A percentile compares a stretch with the other conserved stretches of the same genome.
Conservation (phyloP, 2,329 filamentous ascomycete genomes). For the Blumeria graminis region DNA sequence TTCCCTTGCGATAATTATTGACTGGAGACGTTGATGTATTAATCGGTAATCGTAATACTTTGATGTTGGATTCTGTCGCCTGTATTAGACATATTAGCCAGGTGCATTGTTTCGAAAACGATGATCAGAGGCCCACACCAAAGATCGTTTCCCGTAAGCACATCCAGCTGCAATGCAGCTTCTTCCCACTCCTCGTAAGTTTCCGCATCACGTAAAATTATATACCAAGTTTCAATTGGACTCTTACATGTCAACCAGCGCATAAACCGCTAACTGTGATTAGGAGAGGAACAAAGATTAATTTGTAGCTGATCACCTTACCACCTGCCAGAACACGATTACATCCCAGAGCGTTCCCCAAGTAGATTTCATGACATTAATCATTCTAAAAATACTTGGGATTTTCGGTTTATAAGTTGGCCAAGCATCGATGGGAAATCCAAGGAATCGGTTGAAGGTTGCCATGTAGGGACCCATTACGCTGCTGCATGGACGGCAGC, state of each 20-base stretch:
- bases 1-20: constrained; percentile 43
- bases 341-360: constrained; percentile 25
- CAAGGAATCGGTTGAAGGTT: no score
- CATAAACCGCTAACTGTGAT: constrained; percentile 32
- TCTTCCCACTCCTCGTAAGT: constrained; percentile 71
- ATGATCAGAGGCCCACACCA: constrained; percentile 28
- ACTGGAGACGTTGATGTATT: constrained; percentile 52
- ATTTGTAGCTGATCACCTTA: constrained; percentile 1
- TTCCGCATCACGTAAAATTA: constrained; percentile 38
- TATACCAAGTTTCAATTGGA: constrained; percentile 38
- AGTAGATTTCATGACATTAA: constrained; percentile 18
- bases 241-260: constrained; percentile 43
- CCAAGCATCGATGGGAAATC: no score
- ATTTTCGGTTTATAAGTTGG: not conserved
- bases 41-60: constrained; percentile 70
- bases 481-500: no score
- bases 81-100: constrained; percentile 15
- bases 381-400: constrained; percentile 7
- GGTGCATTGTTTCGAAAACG: constrained; percentile 4
- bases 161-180: constrained; percentile 63
- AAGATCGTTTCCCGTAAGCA: constrained; percentile 52
- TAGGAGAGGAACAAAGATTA: not conserved
- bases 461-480: no score
- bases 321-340: constrained; percentile 8
- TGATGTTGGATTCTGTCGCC: constrained; percentile 61